Evolutionary conservation across 2,329 filamentous ascomycete genomes (phyloP).

Genomic region (Simplicillium sp.): DNA sequence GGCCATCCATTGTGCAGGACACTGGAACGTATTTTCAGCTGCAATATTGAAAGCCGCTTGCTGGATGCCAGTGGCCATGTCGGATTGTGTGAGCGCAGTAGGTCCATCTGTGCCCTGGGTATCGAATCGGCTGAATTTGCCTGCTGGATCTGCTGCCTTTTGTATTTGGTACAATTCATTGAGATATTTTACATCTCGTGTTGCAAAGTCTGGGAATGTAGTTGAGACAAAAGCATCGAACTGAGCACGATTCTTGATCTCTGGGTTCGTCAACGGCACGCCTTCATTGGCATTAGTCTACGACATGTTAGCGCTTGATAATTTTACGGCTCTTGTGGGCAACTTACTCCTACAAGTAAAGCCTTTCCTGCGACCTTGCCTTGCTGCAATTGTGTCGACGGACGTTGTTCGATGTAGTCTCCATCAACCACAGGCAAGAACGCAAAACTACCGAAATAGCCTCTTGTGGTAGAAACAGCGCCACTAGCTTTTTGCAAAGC

Average conservation of each 20-base stretch:
- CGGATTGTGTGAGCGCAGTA: slow-evolving; percentile 39
- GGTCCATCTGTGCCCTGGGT: slow-evolving; percentile 25
- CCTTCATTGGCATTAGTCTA: slow-evolving; percentile 29
- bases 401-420: too few relatives aligned
- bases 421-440: too few relatives aligned
- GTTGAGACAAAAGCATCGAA: slow-evolving; percentile 20
- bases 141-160: slow-evolving; percentile 11
- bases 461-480: slow-evolving; percentile 14
- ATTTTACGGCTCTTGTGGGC: too few relatives aligned
- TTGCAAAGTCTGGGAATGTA: slow-evolving; percentile 22
- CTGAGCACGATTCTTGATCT: slow-evolving; percentile 18
- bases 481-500: slow-evolving; percentile 25
- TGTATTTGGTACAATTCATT: slow-evolving; percentile 18
- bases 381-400: too few relatives aligned
- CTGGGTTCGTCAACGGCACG: slow-evolving; percentile 23
- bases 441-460: slow-evolving; percentile 7
- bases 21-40: slow-evolving; percentile 45
- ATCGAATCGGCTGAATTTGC: slow-evolving; percentile 20
- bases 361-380: too few relatives aligned
- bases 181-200: slow-evolving; percentile 19
- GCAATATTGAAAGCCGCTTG: slow-evolving; percentile 44
- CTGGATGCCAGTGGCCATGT: slow-evolving; percentile 41
- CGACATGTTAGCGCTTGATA: slow-evolving; percentile 4
- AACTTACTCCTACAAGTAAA: too few relatives aligned
- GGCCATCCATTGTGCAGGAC: slow-evolving; percentile 46